Conservation (phyloP, 106 monocot species). For the Allium cepa region DNA sequence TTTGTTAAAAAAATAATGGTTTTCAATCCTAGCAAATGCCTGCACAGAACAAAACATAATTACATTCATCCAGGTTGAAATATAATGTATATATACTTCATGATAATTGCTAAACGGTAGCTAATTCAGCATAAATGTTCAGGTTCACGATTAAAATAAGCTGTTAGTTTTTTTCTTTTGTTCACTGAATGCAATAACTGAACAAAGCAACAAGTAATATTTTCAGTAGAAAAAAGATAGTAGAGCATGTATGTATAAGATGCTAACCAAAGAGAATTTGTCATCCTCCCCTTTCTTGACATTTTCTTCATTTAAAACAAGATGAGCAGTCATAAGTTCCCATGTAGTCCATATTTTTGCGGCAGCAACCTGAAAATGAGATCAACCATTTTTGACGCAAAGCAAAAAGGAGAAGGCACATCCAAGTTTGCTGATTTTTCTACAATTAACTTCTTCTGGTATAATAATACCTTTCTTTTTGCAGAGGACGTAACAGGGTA, state of each 20-base stretch:
- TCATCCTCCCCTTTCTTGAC: conserved; percentile 87
- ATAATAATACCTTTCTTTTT: too few species aligned
- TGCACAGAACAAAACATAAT: conserved; percentile 19
- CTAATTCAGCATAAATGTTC: too few species aligned
- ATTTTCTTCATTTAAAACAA: conserved; percentile 76
- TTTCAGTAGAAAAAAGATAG: background rate
- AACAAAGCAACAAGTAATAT: background rate
- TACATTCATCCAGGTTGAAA: too few species aligned
- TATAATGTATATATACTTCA: too few species aligned
- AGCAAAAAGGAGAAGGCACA: too few species aligned
- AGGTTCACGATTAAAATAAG: too few species aligned
- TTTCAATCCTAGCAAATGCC: conserved; percentile 99
- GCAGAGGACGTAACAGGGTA: too few species aligned
- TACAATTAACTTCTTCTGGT: too few species aligned
- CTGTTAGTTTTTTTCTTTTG: too few species aligned
- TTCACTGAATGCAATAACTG: background rate
- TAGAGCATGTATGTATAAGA: background rate
- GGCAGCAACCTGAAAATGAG: conserved; percentile 57
- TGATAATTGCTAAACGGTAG: too few species aligned
- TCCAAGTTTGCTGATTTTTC: too few species aligned
- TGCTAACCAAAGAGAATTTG: conserved; percentile 60
- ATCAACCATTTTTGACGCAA: too few species aligned
- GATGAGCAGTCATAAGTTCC: conserved; percentile 92
- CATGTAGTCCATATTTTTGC: conserved; percentile 93
- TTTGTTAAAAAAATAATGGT: conserved; percentile 87